Evolutionary conservation across 176 grass and related monocot species (phyloP), one percentile per base, ranked within the genome.

Genomic region (Bothriochloa decipiens): DNA sequence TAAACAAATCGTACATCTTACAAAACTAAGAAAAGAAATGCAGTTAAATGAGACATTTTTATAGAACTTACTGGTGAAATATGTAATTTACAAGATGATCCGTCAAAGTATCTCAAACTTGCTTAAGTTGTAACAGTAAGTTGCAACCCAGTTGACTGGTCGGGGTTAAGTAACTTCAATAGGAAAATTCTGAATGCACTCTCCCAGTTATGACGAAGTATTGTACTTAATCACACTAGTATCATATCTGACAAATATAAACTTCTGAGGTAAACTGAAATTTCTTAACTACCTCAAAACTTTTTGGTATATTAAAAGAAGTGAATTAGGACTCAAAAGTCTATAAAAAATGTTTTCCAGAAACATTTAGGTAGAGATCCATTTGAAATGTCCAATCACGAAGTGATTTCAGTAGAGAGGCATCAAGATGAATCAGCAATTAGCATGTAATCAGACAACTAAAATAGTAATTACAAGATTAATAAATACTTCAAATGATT

Each of bases 31-130:
- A 22, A 72, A 69, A 71, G 73, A 7, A 72, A 67, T 78, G 27
- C 42, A 4, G 33, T 45, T 45, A 82, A 18, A 28, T 17, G 6
- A 68, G 66, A 15, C 63, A 77, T 68, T 85, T 85, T 22, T 63
- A 83, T 16, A 65, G 35, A 70, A 93, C 85, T 90, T 93, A 83
- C 82, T 70, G 62, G 43, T 66, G n/a, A 49, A 49, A 72, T 32
- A 60, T 50, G 47, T 70, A 81, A 79, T 65, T 75, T 69, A 81
- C 60, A 83, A 82, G 82, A 90, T 85, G 68, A 60, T 83, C 66
- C 79, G 43, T 82, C 84, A 84, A 79, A 83, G 66, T 81, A 74
- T 85, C 62, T 85, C 55, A 88, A 79, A 75, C 89, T 92, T 81
- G 61, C 69, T 80, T 68, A 89, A 79, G 50, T 71, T 78, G 47